Base-by-base conservation (phyloP, 1,139 yeast species). In the Candida glucosophila region DNA sequence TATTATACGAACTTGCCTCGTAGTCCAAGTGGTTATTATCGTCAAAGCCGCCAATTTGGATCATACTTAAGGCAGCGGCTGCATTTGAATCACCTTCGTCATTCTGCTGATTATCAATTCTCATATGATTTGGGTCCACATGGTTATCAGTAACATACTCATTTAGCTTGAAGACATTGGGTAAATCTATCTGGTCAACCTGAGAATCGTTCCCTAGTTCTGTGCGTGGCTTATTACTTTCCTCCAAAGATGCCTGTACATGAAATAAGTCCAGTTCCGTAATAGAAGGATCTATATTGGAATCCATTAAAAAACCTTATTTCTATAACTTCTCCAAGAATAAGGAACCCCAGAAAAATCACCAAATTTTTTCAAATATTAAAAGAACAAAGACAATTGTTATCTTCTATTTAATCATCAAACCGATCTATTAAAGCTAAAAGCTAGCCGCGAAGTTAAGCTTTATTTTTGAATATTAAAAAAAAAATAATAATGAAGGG, bases 401-500 rank as follows among this genome's bases (percentile, higher is more conserved):
- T n/a, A n/a, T n/a, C n/a, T n/a, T n/a, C n/a, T n/a, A n/a, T n/a
- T n/a, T n/a, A n/a, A n/a, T n/a, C n/a, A n/a, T n/a, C n/a, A n/a
- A n/a, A n/a, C n/a, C n/a, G n/a, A n/a, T n/a, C n/a, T n/a, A n/a
- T n/a, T n/a, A n/a, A n/a, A n/a, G n/a, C n/a, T n/a, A n/a, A n/a
- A n/a, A n/a, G 6, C 11, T 19, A 19, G 18, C 21, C 7, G n/a
- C 11, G 7, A 7, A 8, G 21, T 19, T 14, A 14, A 19, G n/a
- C 4, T 9, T n/a, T n/a, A n/a, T n/a, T n/a, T n/a, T n/a, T 8
- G 7, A 16, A n/a, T 9, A 21, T 10, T 8, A 7, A n/a, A 14
- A 22, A 6, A 24, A 37, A 50, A 62, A 58, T 60, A 50, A 50
- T 55, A 55, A 45, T 73, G 79, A 71, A 71, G 78, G 78, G 67